Evolutionary conservation across 257 asterid species (phyloP).

Genomic region (Plantago elongata): DNA sequence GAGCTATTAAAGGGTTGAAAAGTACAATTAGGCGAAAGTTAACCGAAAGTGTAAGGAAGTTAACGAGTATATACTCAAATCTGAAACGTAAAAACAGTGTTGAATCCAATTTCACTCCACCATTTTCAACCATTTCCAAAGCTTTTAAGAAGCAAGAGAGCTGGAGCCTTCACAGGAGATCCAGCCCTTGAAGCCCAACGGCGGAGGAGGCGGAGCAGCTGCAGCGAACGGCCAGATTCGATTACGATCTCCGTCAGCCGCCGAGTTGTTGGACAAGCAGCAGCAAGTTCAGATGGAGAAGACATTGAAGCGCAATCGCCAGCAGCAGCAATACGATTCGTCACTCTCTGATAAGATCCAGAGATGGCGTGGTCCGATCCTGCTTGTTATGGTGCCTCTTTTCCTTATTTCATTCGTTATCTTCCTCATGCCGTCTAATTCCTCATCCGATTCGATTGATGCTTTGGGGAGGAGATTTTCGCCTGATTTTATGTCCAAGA

Average conservation of each 20-base stretch:
- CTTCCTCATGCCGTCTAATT: constrained; percentile 35
- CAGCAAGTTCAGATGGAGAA: constrained; percentile 69
- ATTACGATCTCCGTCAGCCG: constrained; percentile 89
- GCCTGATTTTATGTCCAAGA: constrained; percentile 33
- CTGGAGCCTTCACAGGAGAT: constrained; percentile 50
- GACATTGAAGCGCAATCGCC: constrained; percentile 45
- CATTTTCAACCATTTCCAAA: no score
- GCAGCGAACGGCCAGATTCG: constrained; percentile 88
- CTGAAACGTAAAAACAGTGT: no score
- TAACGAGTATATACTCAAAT: no score
- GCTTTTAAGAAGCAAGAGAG: constrained; percentile 11
- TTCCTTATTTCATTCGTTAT: constrained; percentile 40
- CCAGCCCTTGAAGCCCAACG: constrained; percentile 42
- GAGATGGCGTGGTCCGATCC: constrained; percentile 58
- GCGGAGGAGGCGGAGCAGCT: constrained; percentile 18
- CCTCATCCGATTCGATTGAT: constrained; percentile 30
- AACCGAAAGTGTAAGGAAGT: no score
- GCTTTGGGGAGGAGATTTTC: constrained; percentile 31
- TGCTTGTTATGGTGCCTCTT: constrained; percentile 64
- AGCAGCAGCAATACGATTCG: constrained; percentile 22
- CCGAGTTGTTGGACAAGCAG: constrained; percentile 72
- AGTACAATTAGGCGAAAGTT: no score
- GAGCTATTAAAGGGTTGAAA: no score
- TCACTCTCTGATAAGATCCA: constrained; percentile 60
- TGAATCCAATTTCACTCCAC: no score